These are phyloP conservation scores for Debaryomyces hansenii DNA, from an alignment of 805 yeast species.

Conservation along the genomic window DNA sequence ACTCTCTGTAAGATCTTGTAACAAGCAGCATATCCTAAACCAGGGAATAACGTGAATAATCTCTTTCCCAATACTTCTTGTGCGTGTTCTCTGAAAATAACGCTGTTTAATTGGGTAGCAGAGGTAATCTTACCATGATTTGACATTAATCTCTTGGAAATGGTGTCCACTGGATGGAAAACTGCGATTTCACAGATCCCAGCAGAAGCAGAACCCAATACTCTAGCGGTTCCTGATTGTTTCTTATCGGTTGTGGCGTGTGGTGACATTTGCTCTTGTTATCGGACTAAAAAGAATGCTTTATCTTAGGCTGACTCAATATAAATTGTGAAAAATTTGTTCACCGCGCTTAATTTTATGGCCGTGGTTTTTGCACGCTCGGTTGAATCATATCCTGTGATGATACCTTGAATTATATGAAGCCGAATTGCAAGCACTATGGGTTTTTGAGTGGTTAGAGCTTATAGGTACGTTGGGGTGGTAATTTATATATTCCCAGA, in stretches of 20 bases:
- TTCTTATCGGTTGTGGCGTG: constrained; percentile 59
- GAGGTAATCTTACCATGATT: constrained; percentile 70
- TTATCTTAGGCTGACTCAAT: neutral
- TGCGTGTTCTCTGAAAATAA: constrained; percentile 84
- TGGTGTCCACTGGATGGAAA: constrained; percentile 98
- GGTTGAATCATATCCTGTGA: too few species aligned
- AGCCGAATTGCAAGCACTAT: too few species aligned
- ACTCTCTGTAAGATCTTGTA: constrained; percentile 96
- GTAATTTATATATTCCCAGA: too few species aligned
- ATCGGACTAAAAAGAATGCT: neutral
- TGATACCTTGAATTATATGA: too few species aligned
- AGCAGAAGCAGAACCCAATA: constrained; percentile 97
- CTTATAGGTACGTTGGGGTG: too few species aligned
- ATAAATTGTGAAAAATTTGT: neutral
- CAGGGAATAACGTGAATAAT: constrained; percentile 87
- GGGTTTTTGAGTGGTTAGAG: too few species aligned
- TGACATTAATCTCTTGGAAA: constrained; percentile 92
- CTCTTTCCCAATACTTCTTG: constrained; percentile 67
- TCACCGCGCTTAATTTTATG: neutral
- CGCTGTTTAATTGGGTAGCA: constrained; percentile 70
- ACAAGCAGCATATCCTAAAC: constrained; percentile 96
- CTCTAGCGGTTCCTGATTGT: constrained; percentile 86
- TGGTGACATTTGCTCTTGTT: constrained; percentile 30
- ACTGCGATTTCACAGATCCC: constrained; percentile 96
- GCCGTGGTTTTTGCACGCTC: too few species aligned